These are phyloP conservation scores for Entelexis sorbosivorans DNA, from an alignment of 1,139 yeast genomes.

Conservation along the genomic window DNA sequence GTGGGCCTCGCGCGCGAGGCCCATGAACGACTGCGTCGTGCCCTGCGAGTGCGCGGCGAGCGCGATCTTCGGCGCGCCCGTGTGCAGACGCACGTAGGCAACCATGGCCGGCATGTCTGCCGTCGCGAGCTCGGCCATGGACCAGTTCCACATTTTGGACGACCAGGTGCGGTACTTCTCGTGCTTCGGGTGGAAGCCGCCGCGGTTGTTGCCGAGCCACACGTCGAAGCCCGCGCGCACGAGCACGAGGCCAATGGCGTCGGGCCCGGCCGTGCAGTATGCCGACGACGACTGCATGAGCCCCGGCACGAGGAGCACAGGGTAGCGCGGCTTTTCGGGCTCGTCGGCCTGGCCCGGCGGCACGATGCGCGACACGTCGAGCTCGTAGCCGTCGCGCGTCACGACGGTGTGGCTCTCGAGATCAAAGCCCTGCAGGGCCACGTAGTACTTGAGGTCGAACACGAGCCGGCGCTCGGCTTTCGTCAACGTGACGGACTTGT, in stretches of 20 bases:
- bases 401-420: constrained; percentile 48
- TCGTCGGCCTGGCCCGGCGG: constrained; percentile 30
- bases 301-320: constrained; percentile 74
- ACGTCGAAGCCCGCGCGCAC: constrained; percentile 65
- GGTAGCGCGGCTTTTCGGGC: constrained; percentile 31
- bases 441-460: constrained; percentile 54
- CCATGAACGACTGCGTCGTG: constrained; percentile 68
- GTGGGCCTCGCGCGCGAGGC: constrained; percentile 40
- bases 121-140: constrained; percentile 62
- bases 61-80: constrained; percentile 41
- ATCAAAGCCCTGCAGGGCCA: constrained; percentile 47
- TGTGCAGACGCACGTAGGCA: constrained; percentile 43
- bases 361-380: constrained; percentile 55
- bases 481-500: constrained; percentile 18
- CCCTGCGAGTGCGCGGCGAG: constrained; percentile 88
- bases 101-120: constrained; percentile 67
- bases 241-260: constrained; percentile 55
- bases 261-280: constrained; percentile 62
- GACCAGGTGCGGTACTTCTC: constrained; percentile 35
- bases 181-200: constrained; percentile 70
- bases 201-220: constrained; percentile 88
- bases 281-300: constrained; percentile 79
- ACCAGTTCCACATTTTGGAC: constrained; percentile 63
- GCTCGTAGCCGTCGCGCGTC: constrained; percentile 71
- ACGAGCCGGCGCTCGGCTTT: constrained; percentile 28